Base-by-base conservation (phyloP, 2,329 filamentous ascomycete species). In the Neophaeococcomyces mojaviensis region DNA sequence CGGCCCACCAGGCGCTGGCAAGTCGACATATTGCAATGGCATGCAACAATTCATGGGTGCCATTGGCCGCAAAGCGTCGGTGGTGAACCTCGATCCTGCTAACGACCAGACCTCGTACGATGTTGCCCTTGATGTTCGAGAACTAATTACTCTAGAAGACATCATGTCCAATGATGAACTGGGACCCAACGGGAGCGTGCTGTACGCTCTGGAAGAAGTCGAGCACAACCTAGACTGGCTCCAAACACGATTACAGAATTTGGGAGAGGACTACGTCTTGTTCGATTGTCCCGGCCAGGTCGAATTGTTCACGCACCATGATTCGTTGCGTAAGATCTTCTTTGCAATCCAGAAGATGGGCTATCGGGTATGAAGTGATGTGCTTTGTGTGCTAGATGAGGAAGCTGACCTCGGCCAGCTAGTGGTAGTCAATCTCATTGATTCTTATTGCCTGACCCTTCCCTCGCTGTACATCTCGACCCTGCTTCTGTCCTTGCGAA, bases 1-100 rank as follows among this genome's bases (percentile, higher is more conserved):
- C 58, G 92, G 92, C n/a, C 90, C 89, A 55, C 92, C 92, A 5
- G 92, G 92, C 59, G 82, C 88, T 24, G 92, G 92, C 50, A 98
- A 98, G 71, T 96, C 88, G 54, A 98, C 92, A 6, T 96, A 95
- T 65, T 97, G 90, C 73, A 88, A 97, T 80, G 92, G 92, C 62
- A 95, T 98, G 86, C 87, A 96, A 62, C 92, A 98, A 69, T 98
- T 98, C 70, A 84, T 97, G 76, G 84, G 84, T 55, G 90, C 92
- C 53, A 95, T 98, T 63, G 88, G 89, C 50, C 84, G 92, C 47
- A 89, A 94, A 66, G 95, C 88, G 71, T 94, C 88, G 13, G 82
- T 97, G 31, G 87, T 96, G 49, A 98, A 98, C 64, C 82, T 98
- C 55, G 92, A 98, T 68, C 92, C 92, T 20, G 92, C 92, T 45